phyloP scores from a whole-genome alignment of 2,329 filamentous ascomycete species.

The Botrytis elliptica region DNA sequence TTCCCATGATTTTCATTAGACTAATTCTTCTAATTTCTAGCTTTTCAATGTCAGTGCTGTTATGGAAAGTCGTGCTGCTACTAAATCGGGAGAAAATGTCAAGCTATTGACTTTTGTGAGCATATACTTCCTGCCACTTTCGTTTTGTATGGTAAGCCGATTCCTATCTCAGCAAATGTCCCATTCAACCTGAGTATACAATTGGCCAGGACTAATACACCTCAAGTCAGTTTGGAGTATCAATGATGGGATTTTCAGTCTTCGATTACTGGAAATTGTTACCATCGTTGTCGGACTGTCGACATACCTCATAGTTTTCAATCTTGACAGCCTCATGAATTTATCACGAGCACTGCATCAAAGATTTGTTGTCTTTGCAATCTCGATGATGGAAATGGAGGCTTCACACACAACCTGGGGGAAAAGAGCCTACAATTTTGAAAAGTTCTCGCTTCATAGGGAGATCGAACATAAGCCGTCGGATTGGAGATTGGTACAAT shows the following conservation, averaged over 20 bases:
- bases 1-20: background rate
- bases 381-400: background rate
- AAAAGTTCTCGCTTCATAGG: background rate
- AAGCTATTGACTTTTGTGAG: conserved; percentile 42
- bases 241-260: background rate
- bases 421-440: background rate
- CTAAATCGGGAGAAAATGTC: conserved; percentile 39
- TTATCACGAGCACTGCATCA: background rate
- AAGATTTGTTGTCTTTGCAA: background rate
- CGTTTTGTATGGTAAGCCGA: conserved; percentile 33
- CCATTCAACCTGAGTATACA: background rate
- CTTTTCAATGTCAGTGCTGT: conserved; percentile 35
- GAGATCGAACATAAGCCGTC: background rate
- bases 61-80: conserved; percentile 37
- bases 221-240: background rate
- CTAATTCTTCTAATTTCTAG: conserved; percentile 5
- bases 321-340: background rate
- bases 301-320: background rate
- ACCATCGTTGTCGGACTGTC: background rate
- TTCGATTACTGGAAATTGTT: background rate
- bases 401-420: background rate
- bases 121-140: conserved; percentile 42
- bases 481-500: background rate
- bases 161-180: background rate
- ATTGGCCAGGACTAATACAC: background rate